phyloP scores from a whole-genome alignment of 208 protist genomes.

The Crithidia acanthocephali region DNA sequence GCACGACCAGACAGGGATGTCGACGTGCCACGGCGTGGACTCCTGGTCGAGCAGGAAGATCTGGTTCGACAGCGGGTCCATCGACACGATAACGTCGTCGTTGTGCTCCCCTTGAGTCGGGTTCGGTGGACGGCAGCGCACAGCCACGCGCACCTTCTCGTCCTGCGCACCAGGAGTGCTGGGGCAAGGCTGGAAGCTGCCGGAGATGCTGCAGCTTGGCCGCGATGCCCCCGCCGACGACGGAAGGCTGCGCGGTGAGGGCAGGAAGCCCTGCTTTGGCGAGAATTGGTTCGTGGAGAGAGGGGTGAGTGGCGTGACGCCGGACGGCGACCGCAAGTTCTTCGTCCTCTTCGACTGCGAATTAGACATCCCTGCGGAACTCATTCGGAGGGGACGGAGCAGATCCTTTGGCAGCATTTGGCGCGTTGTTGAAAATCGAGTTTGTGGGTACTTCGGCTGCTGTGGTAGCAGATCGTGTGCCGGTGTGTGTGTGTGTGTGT shows the following conservation, averaged over 20 bases:
- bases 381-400: conserved; percentile 26
- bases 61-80: conserved; percentile 58
- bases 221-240: conserved; percentile 7
- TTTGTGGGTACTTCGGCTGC: too few relatives aligned
- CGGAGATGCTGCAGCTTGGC: conserved; percentile 31
- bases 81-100: conserved; percentile 69
- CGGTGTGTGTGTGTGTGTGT: background rate
- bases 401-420: conserved; percentile 47
- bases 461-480: too few relatives aligned
- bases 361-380: conserved; percentile 5
- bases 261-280: conserved; percentile 7
- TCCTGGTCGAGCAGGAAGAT: conserved; percentile 46
- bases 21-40: conserved; percentile 51
- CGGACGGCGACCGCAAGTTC: conserved; percentile 20
- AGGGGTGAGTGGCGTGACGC: conserved; percentile 11
- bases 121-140: conserved; percentile 76
- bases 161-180: conserved; percentile 23
- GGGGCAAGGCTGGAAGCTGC: conserved; percentile 22
- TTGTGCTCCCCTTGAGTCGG: conserved; percentile 33
- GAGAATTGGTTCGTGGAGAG: conserved; percentile 29
- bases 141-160: conserved; percentile 76
- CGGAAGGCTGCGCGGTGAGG: conserved; percentile 8
- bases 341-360: conserved; percentile 4
- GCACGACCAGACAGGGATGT: conserved; percentile 77
- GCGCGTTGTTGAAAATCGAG: too few relatives aligned